Conservation (phyloP, 2,329 filamentous ascomycete species). For the Cytospora mali region DNA sequence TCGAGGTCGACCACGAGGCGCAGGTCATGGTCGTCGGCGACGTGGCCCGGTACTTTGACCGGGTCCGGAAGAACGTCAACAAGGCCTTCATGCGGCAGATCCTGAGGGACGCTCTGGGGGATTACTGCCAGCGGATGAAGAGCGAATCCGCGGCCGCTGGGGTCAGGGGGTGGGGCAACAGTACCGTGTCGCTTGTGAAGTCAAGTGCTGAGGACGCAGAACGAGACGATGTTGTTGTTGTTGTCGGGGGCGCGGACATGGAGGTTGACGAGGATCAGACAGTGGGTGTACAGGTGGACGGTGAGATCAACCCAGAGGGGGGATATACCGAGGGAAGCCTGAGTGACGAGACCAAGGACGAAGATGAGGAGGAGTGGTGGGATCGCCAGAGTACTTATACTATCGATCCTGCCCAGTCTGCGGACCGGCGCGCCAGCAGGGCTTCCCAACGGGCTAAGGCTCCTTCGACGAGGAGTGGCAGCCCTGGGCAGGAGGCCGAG, state of each 20-base stretch:
- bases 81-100: constrained; percentile 43
- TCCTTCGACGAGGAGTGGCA: constrained; percentile 15
- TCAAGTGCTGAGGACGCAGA: not conserved
- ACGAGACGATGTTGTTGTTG: not conserved
- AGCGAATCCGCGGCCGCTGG: constrained; percentile 27
- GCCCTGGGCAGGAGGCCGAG: constrained; percentile 10
- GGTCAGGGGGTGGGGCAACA: constrained; percentile 26
- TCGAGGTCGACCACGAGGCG: constrained; percentile 41
- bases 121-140: constrained; percentile 37
- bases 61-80: constrained; percentile 42
- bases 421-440: constrained; percentile 11
- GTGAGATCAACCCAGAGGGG: not conserved
- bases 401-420: constrained; percentile 7
- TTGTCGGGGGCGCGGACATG: not conserved
- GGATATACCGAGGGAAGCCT: constrained; percentile 19
- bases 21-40: constrained; percentile 42
- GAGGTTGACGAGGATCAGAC: not conserved
- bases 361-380: constrained; percentile 23
- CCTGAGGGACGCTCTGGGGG: constrained; percentile 38
- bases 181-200: constrained; percentile 23
- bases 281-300: not conserved
- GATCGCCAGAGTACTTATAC: constrained; percentile 3
- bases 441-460: constrained; percentile 12
- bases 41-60: constrained; percentile 42
- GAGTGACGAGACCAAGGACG: constrained; percentile 14